Conservation (phyloP, 352 stramenopile species). For the Plasmopara halstedii region DNA sequence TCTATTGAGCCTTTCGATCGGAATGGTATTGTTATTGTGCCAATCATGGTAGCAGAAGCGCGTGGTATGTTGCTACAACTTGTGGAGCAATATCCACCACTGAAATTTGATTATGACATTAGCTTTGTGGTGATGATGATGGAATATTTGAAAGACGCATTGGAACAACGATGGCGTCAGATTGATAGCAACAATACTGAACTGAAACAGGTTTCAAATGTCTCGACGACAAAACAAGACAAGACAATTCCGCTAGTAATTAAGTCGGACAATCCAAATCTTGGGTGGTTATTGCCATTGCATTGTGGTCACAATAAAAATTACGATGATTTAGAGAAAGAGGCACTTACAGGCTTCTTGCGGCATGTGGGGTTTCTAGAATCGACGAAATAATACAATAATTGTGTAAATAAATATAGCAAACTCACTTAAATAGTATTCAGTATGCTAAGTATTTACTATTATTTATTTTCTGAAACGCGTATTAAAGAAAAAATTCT, state of each 20-base stretch:
- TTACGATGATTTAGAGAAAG: constrained; percentile 67
- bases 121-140: constrained; percentile 63
- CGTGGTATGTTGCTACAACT: constrained; percentile 44
- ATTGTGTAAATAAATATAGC: background rate
- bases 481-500: too few relatives aligned
- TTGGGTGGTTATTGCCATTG: constrained; percentile 57
- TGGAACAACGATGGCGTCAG: constrained; percentile 47
- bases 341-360: constrained; percentile 52
- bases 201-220: background rate
- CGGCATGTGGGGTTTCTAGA: constrained; percentile 32
- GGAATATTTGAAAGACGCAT: constrained; percentile 63
- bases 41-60: constrained; percentile 48
- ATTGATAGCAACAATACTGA: constrained; percentile 23
- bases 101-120: constrained; percentile 75
- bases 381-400: constrained; percentile 14
- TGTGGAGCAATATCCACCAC: constrained; percentile 43
- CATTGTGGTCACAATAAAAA: constrained; percentile 85
- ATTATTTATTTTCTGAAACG: too few relatives aligned
- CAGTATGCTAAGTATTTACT: too few relatives aligned
- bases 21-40: constrained; percentile 57
- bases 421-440: too few relatives aligned
- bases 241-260: constrained; percentile 25
- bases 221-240: constrained; percentile 1
- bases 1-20: constrained; percentile 63
- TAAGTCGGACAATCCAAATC: constrained; percentile 21